A percentile compares a stretch with the other conserved stretches of the same genome.
These are phyloP conservation scores for Cryptosporidium ubiquitum DNA, from an alignment of 169 alveolate genomes.

Conservation along the genomic window DNA sequence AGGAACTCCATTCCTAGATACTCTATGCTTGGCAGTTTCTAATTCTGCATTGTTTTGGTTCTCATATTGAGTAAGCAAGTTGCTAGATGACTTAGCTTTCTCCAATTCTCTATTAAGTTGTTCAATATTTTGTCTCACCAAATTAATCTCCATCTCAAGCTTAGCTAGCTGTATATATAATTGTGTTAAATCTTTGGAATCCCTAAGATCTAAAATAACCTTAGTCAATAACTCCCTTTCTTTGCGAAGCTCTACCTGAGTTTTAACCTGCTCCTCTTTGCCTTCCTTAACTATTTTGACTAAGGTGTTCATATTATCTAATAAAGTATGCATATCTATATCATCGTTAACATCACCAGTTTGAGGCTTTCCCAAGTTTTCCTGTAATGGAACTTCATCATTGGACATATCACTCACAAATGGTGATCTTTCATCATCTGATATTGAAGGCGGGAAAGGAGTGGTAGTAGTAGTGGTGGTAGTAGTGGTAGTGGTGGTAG, in stretches of 20 bases:
- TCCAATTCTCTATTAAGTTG: slow-evolving; percentile 35
- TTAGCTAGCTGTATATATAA: slow-evolving; percentile 48
- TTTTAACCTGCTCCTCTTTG: neutral
- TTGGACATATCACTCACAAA: slow-evolving; percentile 46
- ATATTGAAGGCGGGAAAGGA: neutral
- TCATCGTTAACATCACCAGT: neutral
- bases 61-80: slow-evolving; percentile 23
- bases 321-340: neutral
- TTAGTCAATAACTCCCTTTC: slow-evolving; percentile 7
- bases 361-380: neutral
- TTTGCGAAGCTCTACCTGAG: slow-evolving; percentile 10
- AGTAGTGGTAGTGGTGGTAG: neutral
- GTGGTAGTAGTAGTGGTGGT: slow-evolving; percentile 11
- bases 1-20: neutral
- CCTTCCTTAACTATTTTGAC: slow-evolving; percentile 35
- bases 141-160: slow-evolving; percentile 45
- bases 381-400: neutral
- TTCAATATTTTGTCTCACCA: slow-evolving; percentile 15
- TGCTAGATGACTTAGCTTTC: slow-evolving; percentile 11
- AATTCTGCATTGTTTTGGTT: slow-evolving; percentile 20
- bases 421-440: slow-evolving; percentile 17
- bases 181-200: slow-evolving; percentile 41
- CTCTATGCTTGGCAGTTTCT: neutral
- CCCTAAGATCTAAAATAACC: slow-evolving; percentile 6
- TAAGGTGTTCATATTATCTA: neutral